Evolutionary conservation across 371 early-diverging fungal genomes (phyloP).

Genomic region (Mucor irregularis): DNA sequence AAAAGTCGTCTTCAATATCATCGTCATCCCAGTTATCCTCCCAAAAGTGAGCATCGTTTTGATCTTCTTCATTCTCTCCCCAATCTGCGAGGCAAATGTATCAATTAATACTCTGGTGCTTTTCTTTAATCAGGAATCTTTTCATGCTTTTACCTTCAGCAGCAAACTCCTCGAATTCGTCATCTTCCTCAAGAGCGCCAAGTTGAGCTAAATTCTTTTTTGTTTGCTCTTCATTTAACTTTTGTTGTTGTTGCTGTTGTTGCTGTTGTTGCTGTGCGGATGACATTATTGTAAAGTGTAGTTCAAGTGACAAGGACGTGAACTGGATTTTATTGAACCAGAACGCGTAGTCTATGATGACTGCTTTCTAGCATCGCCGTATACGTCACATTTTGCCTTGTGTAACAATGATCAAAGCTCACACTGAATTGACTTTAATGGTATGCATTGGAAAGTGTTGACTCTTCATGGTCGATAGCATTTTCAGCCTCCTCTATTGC

Average conservation of each 20-base stretch:
- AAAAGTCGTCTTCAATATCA: conserved; percentile 88
- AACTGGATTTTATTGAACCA: too few relatives aligned
- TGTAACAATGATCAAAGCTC: too few relatives aligned
- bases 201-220: conserved; percentile 54
- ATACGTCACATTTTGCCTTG: too few relatives aligned
- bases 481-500: too few relatives aligned
- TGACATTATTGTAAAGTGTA: conserved; percentile 9
- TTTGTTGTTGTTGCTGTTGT: conserved; percentile 34
- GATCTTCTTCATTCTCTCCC: conserved; percentile 78
- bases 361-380: too few relatives aligned
- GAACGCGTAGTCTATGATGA: too few relatives aligned
- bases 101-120: neutral
- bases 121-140: neutral
- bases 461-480: too few relatives aligned
- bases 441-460: too few relatives aligned
- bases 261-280: too few relatives aligned
- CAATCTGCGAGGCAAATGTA: conserved; percentile 62
- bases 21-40: conserved; percentile 94
- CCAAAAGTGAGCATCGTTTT: conserved; percentile 77
- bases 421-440: too few relatives aligned
- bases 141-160: conserved; percentile 67
- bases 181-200: conserved; percentile 84
- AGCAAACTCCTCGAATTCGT: conserved; percentile 92
- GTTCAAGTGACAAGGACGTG: too few relatives aligned
- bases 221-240: conserved; percentile 26